Conservation (phyloP, 2,329 filamentous ascomycete species). For the Rutstroemia sp. region DNA sequence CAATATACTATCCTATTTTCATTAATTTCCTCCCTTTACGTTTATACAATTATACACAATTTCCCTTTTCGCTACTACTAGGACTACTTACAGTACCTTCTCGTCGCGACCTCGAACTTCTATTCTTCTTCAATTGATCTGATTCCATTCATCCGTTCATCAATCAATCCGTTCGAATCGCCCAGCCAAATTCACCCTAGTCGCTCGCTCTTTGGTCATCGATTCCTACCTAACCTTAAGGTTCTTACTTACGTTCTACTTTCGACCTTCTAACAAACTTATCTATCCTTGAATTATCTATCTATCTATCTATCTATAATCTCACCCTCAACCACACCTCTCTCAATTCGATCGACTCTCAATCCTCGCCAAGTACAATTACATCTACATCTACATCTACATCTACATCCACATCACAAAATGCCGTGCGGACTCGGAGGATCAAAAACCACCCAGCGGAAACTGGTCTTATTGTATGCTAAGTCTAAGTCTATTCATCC, state of each 20-base stretch:
- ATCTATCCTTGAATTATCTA: background rate
- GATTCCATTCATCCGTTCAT: background rate
- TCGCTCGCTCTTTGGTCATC: background rate
- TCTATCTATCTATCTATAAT: background rate
- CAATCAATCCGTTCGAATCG: background rate
- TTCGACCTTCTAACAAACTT: too few species aligned
- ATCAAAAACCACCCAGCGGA: conserved; percentile 62
- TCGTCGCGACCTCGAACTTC: too few species aligned
- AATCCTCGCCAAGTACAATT: too few species aligned
- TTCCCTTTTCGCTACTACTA: too few species aligned
- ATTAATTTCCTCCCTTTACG: too few species aligned
- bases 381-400: background rate
- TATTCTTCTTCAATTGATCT: too few species aligned
- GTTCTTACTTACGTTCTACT: too few species aligned
- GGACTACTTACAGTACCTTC: too few species aligned
- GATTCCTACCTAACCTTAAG: too few species aligned
- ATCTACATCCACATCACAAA: background rate
- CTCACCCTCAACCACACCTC: background rate
- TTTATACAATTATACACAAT: too few species aligned
- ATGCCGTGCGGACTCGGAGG: conserved; percentile 37
- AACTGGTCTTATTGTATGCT: conserved; percentile 63
- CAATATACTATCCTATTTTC: too few species aligned
- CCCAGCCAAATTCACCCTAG: background rate
- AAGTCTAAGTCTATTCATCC: background rate
- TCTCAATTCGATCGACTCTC: background rate